phyloP scores from a whole-genome alignment of 2,329 filamentous ascomycete species.

The Venturia nashicola region DNA sequence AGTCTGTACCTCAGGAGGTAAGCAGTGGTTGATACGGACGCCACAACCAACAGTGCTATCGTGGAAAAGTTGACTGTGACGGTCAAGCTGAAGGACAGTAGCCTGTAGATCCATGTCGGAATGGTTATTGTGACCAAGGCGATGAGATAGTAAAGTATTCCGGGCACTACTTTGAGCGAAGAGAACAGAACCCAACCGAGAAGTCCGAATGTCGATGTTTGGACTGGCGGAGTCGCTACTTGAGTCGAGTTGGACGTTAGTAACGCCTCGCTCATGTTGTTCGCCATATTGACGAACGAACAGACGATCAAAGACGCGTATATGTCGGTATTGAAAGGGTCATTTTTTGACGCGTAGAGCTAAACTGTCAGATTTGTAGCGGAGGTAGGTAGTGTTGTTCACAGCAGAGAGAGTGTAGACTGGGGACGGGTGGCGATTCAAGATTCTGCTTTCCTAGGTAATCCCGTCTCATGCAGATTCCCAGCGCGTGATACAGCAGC shows the following conservation, averaged over 20 bases:
- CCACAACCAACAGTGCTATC: conserved; percentile 54
- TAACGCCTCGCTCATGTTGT: background rate
- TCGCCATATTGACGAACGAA: background rate
- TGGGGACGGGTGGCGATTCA: background rate
- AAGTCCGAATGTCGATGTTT: conserved; percentile 24
- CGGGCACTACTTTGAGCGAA: conserved; percentile 41
- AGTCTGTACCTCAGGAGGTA: conserved; percentile 95
- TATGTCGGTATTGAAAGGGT: background rate
- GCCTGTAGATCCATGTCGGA: conserved; percentile 76
- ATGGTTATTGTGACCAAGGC: conserved; percentile 80
- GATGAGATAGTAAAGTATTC: conserved; percentile 62
- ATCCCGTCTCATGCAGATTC: background rate
- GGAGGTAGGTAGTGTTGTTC: background rate
- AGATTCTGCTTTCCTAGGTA: background rate
- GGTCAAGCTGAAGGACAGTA: conserved; percentile 86
- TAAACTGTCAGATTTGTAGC: background rate
- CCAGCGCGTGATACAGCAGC: background rate
- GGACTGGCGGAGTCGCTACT: background rate
- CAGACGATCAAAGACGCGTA: background rate
- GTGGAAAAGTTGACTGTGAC: conserved; percentile 99
- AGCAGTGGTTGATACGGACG: conserved; percentile 69
- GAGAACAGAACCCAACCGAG: conserved; percentile 37
- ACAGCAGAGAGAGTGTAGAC: background rate
- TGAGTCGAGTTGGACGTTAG: background rate
- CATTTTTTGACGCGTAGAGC: background rate